These are phyloP conservation scores for Shiraia sp. DNA, from an alignment of 2,329 filamentous ascomycete species.

Conservation along the genomic window DNA sequence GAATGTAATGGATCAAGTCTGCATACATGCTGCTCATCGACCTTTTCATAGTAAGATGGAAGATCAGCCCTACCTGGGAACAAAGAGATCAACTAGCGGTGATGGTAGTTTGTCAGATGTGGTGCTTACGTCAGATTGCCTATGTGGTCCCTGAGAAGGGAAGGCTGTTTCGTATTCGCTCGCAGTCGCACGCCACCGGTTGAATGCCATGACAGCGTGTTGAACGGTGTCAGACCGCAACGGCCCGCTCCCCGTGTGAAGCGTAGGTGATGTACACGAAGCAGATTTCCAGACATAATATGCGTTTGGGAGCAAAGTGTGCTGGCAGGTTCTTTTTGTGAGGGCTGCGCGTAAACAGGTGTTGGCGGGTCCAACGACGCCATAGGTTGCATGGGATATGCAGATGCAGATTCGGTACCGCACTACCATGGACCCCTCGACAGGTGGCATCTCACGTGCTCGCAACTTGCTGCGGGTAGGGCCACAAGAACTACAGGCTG, in stretches of 20 bases:
- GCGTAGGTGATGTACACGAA: constrained; percentile 1
- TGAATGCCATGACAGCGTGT: constrained; percentile 13
- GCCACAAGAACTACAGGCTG: too few relatives aligned
- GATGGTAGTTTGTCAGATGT: too few relatives aligned
- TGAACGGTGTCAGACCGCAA: constrained; percentile 31
- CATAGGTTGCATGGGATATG: too few relatives aligned
- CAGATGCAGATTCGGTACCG: too few relatives aligned
- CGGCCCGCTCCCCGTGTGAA: constrained; percentile 31
- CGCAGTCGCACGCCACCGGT: constrained; percentile 12
- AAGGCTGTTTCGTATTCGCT: constrained; percentile 17
- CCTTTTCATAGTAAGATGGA: too few relatives aligned
- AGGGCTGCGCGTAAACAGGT: too few relatives aligned
- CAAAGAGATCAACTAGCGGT: too few relatives aligned
- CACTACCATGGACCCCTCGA: background rate
- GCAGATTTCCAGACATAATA: background rate
- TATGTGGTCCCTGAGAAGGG: too few relatives aligned
- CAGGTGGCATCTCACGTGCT: constrained; percentile 22
- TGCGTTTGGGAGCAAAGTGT: background rate
- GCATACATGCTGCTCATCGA: too few relatives aligned
- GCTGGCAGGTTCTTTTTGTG: background rate
- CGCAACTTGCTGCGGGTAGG: constrained; percentile 16
- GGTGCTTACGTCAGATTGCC: too few relatives aligned
- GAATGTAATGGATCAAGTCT: too few relatives aligned
- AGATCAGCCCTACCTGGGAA: too few relatives aligned
- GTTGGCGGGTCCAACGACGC: background rate